Conservation (phyloP, 2,329 filamentous ascomycete genomes). For the Dendryphion nanum region DNA sequence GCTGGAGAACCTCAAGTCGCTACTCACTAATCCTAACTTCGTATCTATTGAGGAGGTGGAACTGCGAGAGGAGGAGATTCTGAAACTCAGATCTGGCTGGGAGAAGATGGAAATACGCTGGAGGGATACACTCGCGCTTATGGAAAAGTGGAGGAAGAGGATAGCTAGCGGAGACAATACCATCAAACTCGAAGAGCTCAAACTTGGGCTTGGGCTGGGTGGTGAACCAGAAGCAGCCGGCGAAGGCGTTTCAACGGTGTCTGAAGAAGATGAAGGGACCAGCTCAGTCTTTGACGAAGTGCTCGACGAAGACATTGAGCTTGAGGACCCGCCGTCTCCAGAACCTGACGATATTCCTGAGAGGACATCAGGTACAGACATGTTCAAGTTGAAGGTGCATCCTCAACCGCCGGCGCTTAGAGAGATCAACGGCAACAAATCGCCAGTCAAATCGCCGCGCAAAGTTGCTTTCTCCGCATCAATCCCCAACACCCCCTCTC, state of each 20-base stretch:
- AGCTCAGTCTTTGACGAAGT: conserved; percentile 34
- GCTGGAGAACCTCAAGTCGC: conserved; percentile 74
- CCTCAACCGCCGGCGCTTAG: conserved; percentile 29
- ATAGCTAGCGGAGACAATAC: conserved; percentile 70
- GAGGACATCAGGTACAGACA: conserved; percentile 21
- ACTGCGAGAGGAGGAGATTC: conserved; percentile 87
- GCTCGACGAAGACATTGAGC: conserved; percentile 17
- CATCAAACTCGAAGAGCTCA: conserved; percentile 60
- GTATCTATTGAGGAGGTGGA: conserved; percentile 94
- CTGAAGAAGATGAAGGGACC: conserved; percentile 22
- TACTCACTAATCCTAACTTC: conserved; percentile 94
- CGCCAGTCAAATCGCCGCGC: conserved; percentile 36
- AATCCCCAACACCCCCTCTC: conserved; percentile 32
- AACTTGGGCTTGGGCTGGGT: conserved; percentile 62
- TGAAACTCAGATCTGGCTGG: conserved; percentile 78
- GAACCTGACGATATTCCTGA: conserved; percentile 17
- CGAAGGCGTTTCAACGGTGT: conserved; percentile 27
- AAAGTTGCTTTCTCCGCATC: conserved; percentile 41
- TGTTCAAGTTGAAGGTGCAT: conserved; percentile 35
- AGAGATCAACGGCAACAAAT: conserved; percentile 37
- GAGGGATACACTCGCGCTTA: conserved; percentile 85
- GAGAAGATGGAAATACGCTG: conserved; percentile 90
- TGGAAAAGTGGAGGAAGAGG: conserved; percentile 86
- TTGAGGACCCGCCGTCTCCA: conserved; percentile 22
- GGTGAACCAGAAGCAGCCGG: conserved; percentile 42